These are phyloP conservation scores for Metarhizium humberi DNA, from an alignment of 2,329 filamentous ascomycete genomes.

Conservation along the genomic window DNA sequence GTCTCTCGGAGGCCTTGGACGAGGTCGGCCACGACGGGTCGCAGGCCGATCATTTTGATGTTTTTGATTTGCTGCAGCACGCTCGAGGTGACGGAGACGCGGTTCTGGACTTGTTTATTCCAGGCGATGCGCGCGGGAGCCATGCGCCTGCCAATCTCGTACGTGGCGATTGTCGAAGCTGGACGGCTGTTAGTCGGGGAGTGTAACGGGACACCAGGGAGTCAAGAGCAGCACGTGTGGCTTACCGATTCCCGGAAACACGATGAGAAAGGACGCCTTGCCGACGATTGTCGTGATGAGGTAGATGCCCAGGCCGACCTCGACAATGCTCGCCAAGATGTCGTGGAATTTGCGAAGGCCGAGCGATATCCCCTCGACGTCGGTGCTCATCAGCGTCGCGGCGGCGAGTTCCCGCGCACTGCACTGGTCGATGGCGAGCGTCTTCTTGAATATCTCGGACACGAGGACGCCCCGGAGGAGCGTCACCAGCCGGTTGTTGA, in stretches of 20 bases:
- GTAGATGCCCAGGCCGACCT: constrained; percentile 8
- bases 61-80: constrained; percentile 24
- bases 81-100: constrained; percentile 19
- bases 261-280: constrained; percentile 14
- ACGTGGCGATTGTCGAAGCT: constrained; percentile 29
- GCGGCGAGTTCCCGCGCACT: constrained; percentile 23
- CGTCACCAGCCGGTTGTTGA: constrained; percentile 20
- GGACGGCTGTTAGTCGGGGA: constrained; percentile 11
- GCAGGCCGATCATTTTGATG: constrained; percentile 26
- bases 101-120: constrained; percentile 19
- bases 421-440: constrained; percentile 19
- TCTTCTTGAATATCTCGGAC: constrained; percentile 40
- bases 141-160: constrained; percentile 33
- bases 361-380: constrained; percentile 25
- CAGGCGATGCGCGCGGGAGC: constrained; percentile 27
- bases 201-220: not conserved
- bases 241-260: constrained; percentile 59
- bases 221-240: not conserved
- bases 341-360: constrained; percentile 19
- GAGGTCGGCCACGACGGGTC: constrained; percentile 2
- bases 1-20: constrained; percentile 8
- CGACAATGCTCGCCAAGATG: constrained; percentile 23
- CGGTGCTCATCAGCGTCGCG: constrained; percentile 34
- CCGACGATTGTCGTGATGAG: constrained; percentile 6
- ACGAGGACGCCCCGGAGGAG: constrained; percentile 22